A percentile compares a stretch with the other conserved stretches of the same genome.
phyloP scores from a whole-genome alignment of 495 filamentous ascomycete genomes.

The Penicillium subrubescens region DNA sequence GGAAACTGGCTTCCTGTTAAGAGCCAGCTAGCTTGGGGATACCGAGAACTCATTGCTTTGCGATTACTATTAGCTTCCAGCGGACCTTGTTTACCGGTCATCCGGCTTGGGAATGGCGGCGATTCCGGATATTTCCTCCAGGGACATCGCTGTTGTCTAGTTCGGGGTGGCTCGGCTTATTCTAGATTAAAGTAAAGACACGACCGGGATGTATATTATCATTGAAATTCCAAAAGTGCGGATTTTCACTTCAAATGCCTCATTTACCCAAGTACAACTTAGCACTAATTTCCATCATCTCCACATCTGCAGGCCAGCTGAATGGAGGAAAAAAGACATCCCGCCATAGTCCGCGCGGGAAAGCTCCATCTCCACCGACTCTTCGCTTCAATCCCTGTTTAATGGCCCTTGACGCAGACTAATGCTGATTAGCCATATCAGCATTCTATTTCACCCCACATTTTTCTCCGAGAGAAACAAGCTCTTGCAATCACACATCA shows the following conservation, averaged over 20 bases:
- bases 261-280: background rate
- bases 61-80: background rate
- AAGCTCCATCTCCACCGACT: background rate
- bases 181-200: slow-evolving; percentile 9
- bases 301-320: slow-evolving; percentile 2
- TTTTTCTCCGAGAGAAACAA: slow-evolving; percentile 3
- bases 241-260: background rate
- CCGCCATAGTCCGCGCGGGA: slow-evolving; percentile 8
- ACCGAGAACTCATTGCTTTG: background rate
- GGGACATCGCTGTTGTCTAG: background rate
- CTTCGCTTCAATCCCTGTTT: slow-evolving; percentile 12
- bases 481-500: background rate
- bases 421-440: background rate
- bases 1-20: background rate
- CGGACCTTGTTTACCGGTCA: background rate
- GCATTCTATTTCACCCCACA: background rate
- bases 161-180: slow-evolving; percentile 4
- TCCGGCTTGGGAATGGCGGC: background rate
- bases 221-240: slow-evolving; percentile 3
- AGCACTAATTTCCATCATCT: background rate
- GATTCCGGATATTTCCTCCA: background rate
- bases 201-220: slow-evolving; percentile 21
- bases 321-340: slow-evolving; percentile 31
- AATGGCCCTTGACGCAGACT: background rate
- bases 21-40: background rate